Evolutionary conservation across 495 filamentous ascomycete species (phyloP), one percentile per base, ranked within the genome.

Genomic region (Penicillium arizonense): DNA sequence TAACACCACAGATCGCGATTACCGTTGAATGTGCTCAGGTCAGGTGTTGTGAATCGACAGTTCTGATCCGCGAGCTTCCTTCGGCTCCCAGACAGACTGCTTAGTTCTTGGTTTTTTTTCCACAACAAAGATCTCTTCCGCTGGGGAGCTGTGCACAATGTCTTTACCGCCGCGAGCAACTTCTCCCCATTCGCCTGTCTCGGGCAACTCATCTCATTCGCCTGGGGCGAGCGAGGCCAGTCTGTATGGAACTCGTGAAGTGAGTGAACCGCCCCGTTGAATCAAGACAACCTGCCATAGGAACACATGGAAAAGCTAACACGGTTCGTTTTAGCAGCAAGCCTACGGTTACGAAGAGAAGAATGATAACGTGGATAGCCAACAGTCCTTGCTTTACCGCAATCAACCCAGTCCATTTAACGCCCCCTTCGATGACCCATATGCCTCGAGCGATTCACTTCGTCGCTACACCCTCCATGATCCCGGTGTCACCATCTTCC

Each of bases 381-480:
- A 67, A 24, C 54, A 61, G 36, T 69, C 65, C 9, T 50, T 69
- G 34, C 64, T 69, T 32, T 58, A 65, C 33, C 61, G 57, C 59
- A 77, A 84, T 48, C 82, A 82, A 43, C 77, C 79, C 5, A 81
- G 81, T 47, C 79, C 79, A 34, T 78, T 82, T 60, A 71, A 72
- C 42, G 73, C 74, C 21, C 80, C 82, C 41, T 91, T 89, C 68
- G 88, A 92, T 58, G 87, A 90, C 62, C 80, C 90, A 7, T 96
- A 96, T 71, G 83, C 83, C 28, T 76, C 75, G 12, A 57, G 59
- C 51, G 70, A 71, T 55, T 68, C 68, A 38, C 53, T 68, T 23
- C 67, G 67, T 21, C 70, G 70, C 32, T 73, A 73, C 36, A 70
- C 68, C 20, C 53, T 73, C 12, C 68, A 71, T 9, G 70, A 73